Conservation (phyloP, 2,329 filamentous ascomycete species). For the Davidsoniella eucalypti region DNA sequence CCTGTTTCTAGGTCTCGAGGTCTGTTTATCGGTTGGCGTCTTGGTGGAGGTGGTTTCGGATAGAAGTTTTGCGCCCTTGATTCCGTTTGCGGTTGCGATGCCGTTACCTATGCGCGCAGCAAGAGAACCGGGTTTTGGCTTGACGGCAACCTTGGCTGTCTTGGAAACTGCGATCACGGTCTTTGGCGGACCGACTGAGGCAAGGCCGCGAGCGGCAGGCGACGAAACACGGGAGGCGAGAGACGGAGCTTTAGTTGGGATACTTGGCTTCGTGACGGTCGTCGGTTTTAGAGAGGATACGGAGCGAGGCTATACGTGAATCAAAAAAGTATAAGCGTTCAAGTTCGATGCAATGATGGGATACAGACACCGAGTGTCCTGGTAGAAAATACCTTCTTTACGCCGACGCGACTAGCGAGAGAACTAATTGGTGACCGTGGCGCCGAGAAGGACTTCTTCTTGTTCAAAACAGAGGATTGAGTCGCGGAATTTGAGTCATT, state of each 20-base stretch:
- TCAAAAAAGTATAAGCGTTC: not conserved
- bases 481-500: slow-evolving; percentile 36
- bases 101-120: slow-evolving; percentile 7
- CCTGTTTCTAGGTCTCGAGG: too few relatives aligned
- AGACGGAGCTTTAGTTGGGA: not conserved
- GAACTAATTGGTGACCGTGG: slow-evolving; percentile 24
- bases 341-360: not conserved
- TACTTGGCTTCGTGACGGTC: not conserved
- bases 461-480: slow-evolving; percentile 3
- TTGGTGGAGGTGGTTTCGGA: not conserved
- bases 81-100: slow-evolving; percentile 5
- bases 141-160: not conserved
- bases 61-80: slow-evolving; percentile 7
- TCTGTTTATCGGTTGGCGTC: not conserved
- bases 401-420: slow-evolving; percentile 54
- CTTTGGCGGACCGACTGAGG: slow-evolving; percentile 9
- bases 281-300: not conserved
- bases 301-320: not conserved
- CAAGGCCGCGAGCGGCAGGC: slow-evolving; percentile 9
- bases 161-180: not conserved
- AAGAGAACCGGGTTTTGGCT: slow-evolving; percentile 6
- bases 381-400: slow-evolving; percentile 44
- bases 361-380: not conserved
- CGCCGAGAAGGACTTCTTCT: slow-evolving; percentile 18
- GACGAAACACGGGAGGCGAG: slow-evolving; percentile 11